Evolutionary conservation across 192 early-diverging fungal genomes (phyloP), one percentile per base, ranked within the genome.

Genomic region (Podila epigama): DNA sequence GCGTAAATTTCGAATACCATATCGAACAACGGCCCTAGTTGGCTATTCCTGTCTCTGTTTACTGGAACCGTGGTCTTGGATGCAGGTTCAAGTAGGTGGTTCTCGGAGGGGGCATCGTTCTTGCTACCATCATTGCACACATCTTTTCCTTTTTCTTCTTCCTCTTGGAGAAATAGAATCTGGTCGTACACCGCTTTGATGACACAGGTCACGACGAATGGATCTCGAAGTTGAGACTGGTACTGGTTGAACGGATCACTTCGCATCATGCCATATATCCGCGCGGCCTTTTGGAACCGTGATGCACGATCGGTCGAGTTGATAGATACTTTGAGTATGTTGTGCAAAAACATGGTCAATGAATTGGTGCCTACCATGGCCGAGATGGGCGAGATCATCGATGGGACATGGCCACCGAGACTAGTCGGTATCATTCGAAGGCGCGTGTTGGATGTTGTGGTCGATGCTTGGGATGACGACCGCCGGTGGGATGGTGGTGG

Each of bases 141-240:
- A n/a, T n/a, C n/a, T n/a, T n/a, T n/a, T n/a, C n/a, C n/a, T n/a
- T n/a, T n/a, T n/a, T n/a, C n/a, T n/a, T n/a, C n/a, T n/a, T n/a
- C 35, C 16, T 31, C 10, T 5, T 56, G 22, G 20, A 64, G 32
- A 16, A 28, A 35, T 18, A 72, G 32, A 10, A 65, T 57, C 2
- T 61, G 39, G 12, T 72, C 69, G 40, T 72, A 72, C 37, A 72
- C 48, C 9, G 55, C 69, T 31, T 72, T 72, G 36, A 72, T 58
- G 34, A 72, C 44, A 35, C 69, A 72, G 7, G 62, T 72, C 56
- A 72, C 58, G 6, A 72, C 69, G 59, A 72, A 65, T 4, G 69
- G 69, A 60, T 72, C 69, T 9, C 69, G 33, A 4, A 72, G 31
- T 20, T 65, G 62, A 0, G 44, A 35, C 15, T 72, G 69, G 11